Evolutionary conservation across 2,329 filamentous ascomycete species (phyloP), one percentile per base, ranked within the genome.

Genomic region (Claviceps citrina): DNA sequence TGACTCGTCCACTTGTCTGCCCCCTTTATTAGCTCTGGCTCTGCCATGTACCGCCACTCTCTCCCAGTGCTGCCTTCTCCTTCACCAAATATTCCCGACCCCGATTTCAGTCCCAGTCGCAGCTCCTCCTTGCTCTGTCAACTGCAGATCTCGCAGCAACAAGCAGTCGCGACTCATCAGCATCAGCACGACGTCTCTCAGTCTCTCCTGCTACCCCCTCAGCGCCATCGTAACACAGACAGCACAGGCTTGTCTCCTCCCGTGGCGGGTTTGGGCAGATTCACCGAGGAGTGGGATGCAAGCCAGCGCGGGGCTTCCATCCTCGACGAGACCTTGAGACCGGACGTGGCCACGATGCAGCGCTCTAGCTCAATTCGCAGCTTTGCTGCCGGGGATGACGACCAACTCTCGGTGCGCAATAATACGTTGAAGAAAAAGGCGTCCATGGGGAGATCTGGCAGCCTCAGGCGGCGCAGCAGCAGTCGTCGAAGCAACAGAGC

Each of bases 341-440:
- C 39, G 31, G 20, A 39, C 27, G 12, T 36, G 49, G 35, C 43
- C 48, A 51, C 46, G 47, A 67, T 79, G 60, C 70, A 78, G 56
- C 76, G 78, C 48, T 71, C 78, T 40, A 67, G 67, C 45, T 82
- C 78, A 10, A 66, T 70, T 44, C 68, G 69, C 41, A 73, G 69
- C 50, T 71, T 63, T 54, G 57, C 66, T 49, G 52, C 67, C 52
- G 54, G 71, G 59, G 62, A 70, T 43, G 61, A 52, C 36, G 52
- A 58, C 30, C 56, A 59, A 35, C 54, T 62, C 31, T 59, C 70
- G 22, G 61, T 63, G 37, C 61, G 71, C 31, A 62, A 63, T 36
- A 84, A 84, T 44, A 95, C 87, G 0, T 68, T 96, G 50, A 91
- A 84, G 67, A 96, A 96, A 69, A 91, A 85, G 61, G 67, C 67